Conservation (phyloP, 2,329 filamentous ascomycete species). For the Colletotrichum spinosum region DNA sequence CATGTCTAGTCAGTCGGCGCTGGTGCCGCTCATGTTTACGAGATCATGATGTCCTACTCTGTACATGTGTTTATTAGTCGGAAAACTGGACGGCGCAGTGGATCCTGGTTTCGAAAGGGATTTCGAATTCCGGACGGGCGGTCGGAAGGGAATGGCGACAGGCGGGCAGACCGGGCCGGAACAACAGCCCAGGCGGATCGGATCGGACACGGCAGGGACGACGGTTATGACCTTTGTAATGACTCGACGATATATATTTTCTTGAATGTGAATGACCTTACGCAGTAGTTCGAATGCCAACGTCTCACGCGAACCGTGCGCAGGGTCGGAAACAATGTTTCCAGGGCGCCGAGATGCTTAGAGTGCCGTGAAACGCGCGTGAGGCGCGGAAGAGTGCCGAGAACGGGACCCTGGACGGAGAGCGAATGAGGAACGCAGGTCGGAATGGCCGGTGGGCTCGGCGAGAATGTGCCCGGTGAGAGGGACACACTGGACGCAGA, state of each 20-base stretch:
- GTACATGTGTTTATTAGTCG: slow-evolving; percentile 33
- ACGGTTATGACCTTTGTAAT: slow-evolving; percentile 31
- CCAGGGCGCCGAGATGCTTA: background rate
- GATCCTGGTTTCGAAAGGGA: slow-evolving; percentile 20
- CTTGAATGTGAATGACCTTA: slow-evolving; percentile 11
- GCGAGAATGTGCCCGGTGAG: slow-evolving; percentile 19
- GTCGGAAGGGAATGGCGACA: slow-evolving; percentile 30
- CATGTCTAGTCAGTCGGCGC: slow-evolving; percentile 63
- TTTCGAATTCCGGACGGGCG: slow-evolving; percentile 18
- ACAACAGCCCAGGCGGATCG: slow-evolving; percentile 6
- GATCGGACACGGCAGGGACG: slow-evolving; percentile 15
- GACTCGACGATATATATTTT: slow-evolving; percentile 33
- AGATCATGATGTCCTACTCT: slow-evolving; percentile 46
- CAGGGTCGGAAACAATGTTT: background rate
- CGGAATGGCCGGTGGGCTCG: slow-evolving; percentile 12
- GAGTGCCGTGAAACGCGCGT: slow-evolving; percentile 12
- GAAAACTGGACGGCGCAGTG: slow-evolving; percentile 20
- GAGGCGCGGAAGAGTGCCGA: slow-evolving; percentile 18
- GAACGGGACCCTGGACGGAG: slow-evolving; percentile 23
- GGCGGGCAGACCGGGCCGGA: slow-evolving; percentile 8
- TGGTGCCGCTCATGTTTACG: slow-evolving; percentile 72
- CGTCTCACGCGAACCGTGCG: too few relatives aligned
- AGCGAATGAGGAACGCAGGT: slow-evolving; percentile 4
- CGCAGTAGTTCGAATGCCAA: background rate
- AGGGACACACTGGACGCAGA: background rate